phyloP scores from a whole-genome alignment of 345 rosid genomes.

The Brassica nigra region DNA sequence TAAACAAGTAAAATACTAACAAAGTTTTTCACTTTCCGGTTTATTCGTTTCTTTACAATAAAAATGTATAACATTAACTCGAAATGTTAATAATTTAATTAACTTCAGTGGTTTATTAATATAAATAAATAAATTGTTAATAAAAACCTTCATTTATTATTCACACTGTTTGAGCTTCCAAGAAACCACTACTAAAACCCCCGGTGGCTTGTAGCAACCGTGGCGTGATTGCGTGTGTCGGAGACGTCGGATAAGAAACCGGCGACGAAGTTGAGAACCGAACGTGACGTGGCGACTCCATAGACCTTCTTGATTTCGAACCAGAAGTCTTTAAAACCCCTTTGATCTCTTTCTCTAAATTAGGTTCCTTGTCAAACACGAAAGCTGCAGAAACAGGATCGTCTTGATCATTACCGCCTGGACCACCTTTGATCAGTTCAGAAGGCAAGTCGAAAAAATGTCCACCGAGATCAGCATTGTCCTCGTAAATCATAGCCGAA shows the following conservation, averaged over 20 bases:
- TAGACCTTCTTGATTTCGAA: constrained; percentile 54
- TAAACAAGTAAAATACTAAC: neutral
- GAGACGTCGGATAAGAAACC: constrained; percentile 54
- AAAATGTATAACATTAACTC: neutral
- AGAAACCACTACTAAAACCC: constrained; percentile 57
- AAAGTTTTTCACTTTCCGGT: neutral
- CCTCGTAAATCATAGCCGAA: constrained; percentile 51
- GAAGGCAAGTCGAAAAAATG: constrained; percentile 71
- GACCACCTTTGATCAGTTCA: constrained; percentile 55
- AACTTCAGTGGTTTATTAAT: neutral
- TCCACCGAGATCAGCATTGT: constrained; percentile 51
- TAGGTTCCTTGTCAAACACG: constrained; percentile 54
- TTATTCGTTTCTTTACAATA: neutral
- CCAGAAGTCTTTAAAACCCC: constrained; percentile 56
- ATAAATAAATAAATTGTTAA: neutral
- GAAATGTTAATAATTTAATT: neutral
- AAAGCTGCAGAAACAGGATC: constrained; percentile 76
- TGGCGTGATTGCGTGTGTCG: constrained; percentile 61
- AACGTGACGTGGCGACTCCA: constrained; percentile 68
- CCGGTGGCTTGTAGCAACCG: constrained; percentile 57
- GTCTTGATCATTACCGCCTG: constrained; percentile 51
- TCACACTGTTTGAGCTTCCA: constrained; percentile 72
- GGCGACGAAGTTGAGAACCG: constrained; percentile 67
- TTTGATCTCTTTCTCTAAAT: constrained; percentile 51
- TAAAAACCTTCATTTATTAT: constrained; percentile 20